Evolutionary conservation across 2,329 filamentous ascomycete species (phyloP).

Genomic region (Fusarium temperatum): DNA sequence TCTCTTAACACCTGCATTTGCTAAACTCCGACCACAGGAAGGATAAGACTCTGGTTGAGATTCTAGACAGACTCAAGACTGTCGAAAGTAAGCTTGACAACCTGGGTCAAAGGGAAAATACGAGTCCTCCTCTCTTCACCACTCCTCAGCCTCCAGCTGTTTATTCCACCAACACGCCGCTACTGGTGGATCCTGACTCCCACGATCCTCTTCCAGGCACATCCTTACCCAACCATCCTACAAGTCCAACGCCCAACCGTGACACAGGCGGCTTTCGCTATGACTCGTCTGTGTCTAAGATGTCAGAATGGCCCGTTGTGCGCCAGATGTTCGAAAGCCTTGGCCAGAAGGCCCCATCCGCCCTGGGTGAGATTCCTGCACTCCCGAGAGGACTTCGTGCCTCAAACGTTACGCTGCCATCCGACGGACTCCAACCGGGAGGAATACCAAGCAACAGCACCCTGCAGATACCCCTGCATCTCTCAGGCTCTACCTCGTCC

Average conservation of each 20-base stretch:
- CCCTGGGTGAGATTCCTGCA: conserved; percentile 27
- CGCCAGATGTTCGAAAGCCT: conserved; percentile 40
- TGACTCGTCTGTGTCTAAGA: conserved; percentile 39
- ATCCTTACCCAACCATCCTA: conserved; percentile 27
- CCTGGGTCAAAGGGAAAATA: conserved; percentile 41
- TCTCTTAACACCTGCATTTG: not conserved
- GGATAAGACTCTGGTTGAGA: conserved; percentile 69
- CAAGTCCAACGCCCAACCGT: conserved; percentile 27
- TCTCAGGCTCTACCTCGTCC: conserved; percentile 18
- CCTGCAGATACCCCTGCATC: conserved; percentile 34
- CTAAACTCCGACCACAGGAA: conserved; percentile 55
- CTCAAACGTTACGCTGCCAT: conserved; percentile 30
- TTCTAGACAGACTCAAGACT: conserved; percentile 63
- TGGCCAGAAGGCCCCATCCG: conserved; percentile 35
- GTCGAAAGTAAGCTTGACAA: conserved; percentile 66
- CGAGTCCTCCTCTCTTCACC: conserved; percentile 28
- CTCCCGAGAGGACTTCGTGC: conserved; percentile 36
- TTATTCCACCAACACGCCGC: conserved; percentile 32
- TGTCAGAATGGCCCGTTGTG: conserved; percentile 41
- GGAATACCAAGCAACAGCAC: conserved; percentile 28
- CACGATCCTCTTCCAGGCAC: conserved; percentile 33
- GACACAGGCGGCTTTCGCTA: conserved; percentile 40
- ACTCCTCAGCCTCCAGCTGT: conserved; percentile 31
- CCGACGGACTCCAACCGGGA: conserved; percentile 36
- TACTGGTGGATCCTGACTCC: conserved; percentile 36